Conservation (phyloP, 2,329 filamentous ascomycete species). For the Botrytis medusae region DNA sequence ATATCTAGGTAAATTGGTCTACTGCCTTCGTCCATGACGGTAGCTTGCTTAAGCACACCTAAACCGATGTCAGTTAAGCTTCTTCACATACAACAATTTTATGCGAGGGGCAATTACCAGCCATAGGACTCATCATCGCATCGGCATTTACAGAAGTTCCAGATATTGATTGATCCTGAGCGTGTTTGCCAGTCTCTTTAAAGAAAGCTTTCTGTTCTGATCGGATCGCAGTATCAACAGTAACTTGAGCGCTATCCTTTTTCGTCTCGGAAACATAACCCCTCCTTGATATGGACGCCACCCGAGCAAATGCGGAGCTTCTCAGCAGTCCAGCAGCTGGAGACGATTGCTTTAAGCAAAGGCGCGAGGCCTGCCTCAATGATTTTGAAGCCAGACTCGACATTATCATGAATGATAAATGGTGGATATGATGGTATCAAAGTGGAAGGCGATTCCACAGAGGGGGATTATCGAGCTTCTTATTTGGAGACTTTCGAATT, state of each 20-base stretch:
- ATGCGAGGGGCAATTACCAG: slow-evolving; percentile 47
- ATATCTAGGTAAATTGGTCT: slow-evolving; percentile 97
- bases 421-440: slow-evolving; percentile 11
- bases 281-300: slow-evolving; percentile 46
- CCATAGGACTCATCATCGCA: slow-evolving; percentile 77
- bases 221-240: slow-evolving; percentile 79
- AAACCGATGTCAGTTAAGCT: slow-evolving; percentile 30
- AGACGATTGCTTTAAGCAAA: slow-evolving; percentile 36
- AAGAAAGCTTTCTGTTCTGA: slow-evolving; percentile 83
- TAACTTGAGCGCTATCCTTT: slow-evolving; percentile 76
- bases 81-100: slow-evolving; percentile 23
- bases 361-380: slow-evolving; percentile 39
- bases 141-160: slow-evolving; percentile 42
- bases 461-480: slow-evolving; percentile 6
- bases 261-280: slow-evolving; percentile 84
- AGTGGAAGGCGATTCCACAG: slow-evolving; percentile 7
- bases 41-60: slow-evolving; percentile 86
- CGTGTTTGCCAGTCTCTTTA: slow-evolving; percentile 43
- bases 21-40: slow-evolving; percentile 87
- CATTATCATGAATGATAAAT: slow-evolving; percentile 11
- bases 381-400: slow-evolving; percentile 31
- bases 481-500: slow-evolving; percentile 17
- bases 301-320: slow-evolving; percentile 29
- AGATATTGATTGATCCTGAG: slow-evolving; percentile 33
- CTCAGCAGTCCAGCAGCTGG: slow-evolving; percentile 33